phyloP scores from a whole-genome alignment of 2,329 filamentous ascomycete genomes.

The Thielaviopsis populi region DNA sequence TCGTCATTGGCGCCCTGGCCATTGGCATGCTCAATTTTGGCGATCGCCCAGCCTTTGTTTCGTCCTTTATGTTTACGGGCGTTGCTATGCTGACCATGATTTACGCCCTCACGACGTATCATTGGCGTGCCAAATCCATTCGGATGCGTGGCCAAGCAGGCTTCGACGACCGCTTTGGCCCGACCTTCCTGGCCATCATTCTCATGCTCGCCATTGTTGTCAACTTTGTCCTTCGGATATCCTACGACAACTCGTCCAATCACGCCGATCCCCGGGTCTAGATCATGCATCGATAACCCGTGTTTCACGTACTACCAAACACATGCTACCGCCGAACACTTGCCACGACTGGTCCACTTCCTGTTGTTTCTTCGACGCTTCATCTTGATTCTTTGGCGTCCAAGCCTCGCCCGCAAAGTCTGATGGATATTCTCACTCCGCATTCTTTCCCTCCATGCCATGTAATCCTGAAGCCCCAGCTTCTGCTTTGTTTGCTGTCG shows the following conservation, averaged over 20 bases:
- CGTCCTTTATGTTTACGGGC: slow-evolving; percentile 80
- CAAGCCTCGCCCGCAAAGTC: background rate
- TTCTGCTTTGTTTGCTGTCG: background rate
- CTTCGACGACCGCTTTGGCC: slow-evolving; percentile 91
- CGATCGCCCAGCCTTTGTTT: slow-evolving; percentile 85
- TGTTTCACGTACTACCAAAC: background rate
- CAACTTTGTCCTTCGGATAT: slow-evolving; percentile 78
- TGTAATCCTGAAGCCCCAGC: background rate
- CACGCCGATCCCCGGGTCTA: slow-evolving; percentile 6
- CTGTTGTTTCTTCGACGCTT: background rate
- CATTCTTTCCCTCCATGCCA: background rate
- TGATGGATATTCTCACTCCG: background rate
- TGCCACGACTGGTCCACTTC: background rate
- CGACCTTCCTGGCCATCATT: slow-evolving; percentile 76
- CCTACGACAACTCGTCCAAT: slow-evolving; percentile 24
- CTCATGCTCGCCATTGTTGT: slow-evolving; percentile 80
- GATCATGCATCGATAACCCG: too few species aligned
- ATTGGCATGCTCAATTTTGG: slow-evolving; percentile 98
- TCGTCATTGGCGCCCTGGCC: slow-evolving; percentile 90
- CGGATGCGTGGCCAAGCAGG: slow-evolving; percentile 80
- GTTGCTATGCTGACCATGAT: slow-evolving; percentile 93
- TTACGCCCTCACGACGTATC: slow-evolving; percentile 88
- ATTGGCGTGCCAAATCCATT: slow-evolving; percentile 93
- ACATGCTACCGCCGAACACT: background rate
- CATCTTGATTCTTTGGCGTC: background rate